Base-by-base conservation (phyloP, 2,329 filamentous ascomycete species). In the Paraconiothyrium brasiliense region DNA sequence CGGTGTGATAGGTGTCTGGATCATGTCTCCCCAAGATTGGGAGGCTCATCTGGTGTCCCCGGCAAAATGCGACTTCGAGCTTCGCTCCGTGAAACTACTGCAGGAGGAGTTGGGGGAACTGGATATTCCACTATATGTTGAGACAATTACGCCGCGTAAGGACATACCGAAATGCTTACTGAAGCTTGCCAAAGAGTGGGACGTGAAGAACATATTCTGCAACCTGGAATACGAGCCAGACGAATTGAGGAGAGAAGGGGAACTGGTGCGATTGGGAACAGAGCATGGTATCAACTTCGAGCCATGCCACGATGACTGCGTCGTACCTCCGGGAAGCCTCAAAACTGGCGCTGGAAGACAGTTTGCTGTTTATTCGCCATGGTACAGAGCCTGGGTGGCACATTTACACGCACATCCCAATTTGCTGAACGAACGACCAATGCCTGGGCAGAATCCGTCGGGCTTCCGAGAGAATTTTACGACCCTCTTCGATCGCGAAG, bases 191-290 rank as follows among this genome's bases (percentile, higher is more conserved):
- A 81, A 87, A 34, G 81, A 87, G 63, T 97, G 92, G 93, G 87
- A 86, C 0, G 90, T 87, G 0, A 89, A 84, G 52, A 91, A 95
- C 70, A 67, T 97, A 2, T 96, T 89, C 71, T 89, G 91, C 51
- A 97, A 97, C 73, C 87, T 93, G 60, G 93, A 97, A 75, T 97
- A 97, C 71, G 94, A 97, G 76, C 92, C 96, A 0, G 94, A 97
- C 73, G 94, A 97, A 79, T 79, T 97, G 60, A 84, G 93, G 47
- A 84, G 93, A 6, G 94, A 97, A 70, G 87, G 89, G 1, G 83
- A 82, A 32, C 79, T 97, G 71, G 84, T 92, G 0, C 84, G 81
- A 32, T 76, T 83, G 44, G 86, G 90, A 62, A 79, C 90, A 1
- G 83, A 88, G 16, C 85, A 85, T 13, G 89, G 87, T 0, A 86